phyloP scores from a whole-genome alignment of 352 stramenopile species.

The Phytophthora macrochlamydospora region DNA sequence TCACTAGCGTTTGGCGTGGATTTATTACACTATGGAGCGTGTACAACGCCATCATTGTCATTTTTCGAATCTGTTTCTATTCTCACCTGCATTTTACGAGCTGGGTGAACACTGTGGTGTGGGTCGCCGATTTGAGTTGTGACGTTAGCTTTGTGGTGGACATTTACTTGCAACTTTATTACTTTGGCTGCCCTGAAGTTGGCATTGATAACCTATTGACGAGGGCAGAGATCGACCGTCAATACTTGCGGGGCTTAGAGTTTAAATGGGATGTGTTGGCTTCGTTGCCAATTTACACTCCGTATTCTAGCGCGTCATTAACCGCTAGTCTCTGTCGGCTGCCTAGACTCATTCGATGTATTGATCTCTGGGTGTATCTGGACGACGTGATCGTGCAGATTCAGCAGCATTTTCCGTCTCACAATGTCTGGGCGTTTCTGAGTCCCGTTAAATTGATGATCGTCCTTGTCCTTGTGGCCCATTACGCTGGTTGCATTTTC shows the following conservation, averaged over 20 bases:
- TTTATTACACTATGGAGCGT: slow-evolving; percentile 56
- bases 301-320: too few species aligned
- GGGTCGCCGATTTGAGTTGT: too few species aligned
- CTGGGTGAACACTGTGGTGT: too few species aligned
- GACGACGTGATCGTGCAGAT: slow-evolving; percentile 61
- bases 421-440: slow-evolving; percentile 62
- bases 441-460: slow-evolving; percentile 63
- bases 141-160: too few species aligned
- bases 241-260: too few species aligned
- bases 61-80: slow-evolving; percentile 36
- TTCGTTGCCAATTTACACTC: too few species aligned
- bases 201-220: too few species aligned
- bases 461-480: slow-evolving; percentile 51
- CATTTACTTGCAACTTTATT: too few species aligned
- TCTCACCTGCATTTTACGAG: too few species aligned
- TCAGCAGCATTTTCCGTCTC: slow-evolving; percentile 54
- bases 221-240: too few species aligned
- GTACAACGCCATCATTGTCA: slow-evolving; percentile 60
- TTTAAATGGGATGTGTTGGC: too few species aligned
- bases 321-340: slow-evolving; percentile 7
- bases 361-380: slow-evolving; percentile 50
- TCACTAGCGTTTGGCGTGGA: slow-evolving; percentile 44
- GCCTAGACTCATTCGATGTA: slow-evolving; percentile 48
- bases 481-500: slow-evolving; percentile 64
- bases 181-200: too few species aligned